Evolutionary conservation across 331 rosid genomes (phyloP), one percentile per base, ranked within the genome.

Genomic region (Prunus yedoensis): DNA sequence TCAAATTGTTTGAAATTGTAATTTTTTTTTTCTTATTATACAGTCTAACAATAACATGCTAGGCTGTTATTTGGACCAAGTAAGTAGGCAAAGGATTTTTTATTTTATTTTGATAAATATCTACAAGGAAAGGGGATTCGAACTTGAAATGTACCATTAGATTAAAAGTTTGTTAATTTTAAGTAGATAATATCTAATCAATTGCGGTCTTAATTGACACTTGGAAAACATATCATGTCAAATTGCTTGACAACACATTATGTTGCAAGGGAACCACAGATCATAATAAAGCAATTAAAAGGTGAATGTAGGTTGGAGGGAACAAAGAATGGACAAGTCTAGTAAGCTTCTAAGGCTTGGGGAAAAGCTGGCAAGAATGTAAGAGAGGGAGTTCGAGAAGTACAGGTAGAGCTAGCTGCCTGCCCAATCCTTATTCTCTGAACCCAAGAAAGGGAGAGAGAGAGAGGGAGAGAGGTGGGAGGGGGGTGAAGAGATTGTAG

Each of bases 371-470:
- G 66, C 41, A 60, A 60, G 30, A 20, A 25, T 60, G 43, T 6
- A 60, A 60, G 66, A 27, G n/a, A 27, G 38, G 41, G 30, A 60
- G 20, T 60, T 60, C 41, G 66, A 60, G 20, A 14, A 60, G 41
- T 60, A 60, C 43, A 60, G 62, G 20, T 6, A 14, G 41, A 74
- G 47, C 15, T 63, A 28, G 17, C 47, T 63, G 45, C 74, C 67
- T 70, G 51, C 38, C 77, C 51, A 54, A 75, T 74, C 51, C 56
- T 43, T 38, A 59, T 79, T 66, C 76, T 62, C 78, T 79, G 78
- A 79, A 83, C 27, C 79, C 68, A 0, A 75, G 78, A 78, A 66
- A 65, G 74, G 70, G 49, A 71, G 54, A 50, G 56, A 62, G 65
- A 70, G 69, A 65, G 74, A 70, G 49, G 63, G 54, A 35, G 56